Evolutionary conservation across 371 early-diverging fungal genomes (phyloP).

Genomic region (Scutellospora calospora): DNA sequence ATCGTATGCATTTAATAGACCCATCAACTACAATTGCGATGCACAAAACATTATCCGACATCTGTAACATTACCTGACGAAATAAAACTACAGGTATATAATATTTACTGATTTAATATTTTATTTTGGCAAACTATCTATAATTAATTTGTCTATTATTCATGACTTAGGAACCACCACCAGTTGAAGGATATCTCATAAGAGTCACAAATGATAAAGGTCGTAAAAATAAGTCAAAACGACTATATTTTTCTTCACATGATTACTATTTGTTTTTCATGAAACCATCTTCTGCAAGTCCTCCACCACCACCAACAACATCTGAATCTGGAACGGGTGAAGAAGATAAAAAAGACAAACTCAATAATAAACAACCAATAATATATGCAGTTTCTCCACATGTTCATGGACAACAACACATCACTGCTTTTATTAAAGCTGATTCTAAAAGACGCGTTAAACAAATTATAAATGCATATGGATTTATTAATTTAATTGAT

Average conservation of each 20-base stretch:
- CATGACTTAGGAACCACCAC: constrained; percentile 57
- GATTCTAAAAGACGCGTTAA: constrained; percentile 52
- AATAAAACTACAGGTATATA: constrained; percentile 45
- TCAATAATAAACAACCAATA: constrained; percentile 46
- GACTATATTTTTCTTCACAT: constrained; percentile 63
- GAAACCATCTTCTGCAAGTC: constrained; percentile 46
- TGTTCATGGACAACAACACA: constrained; percentile 48
- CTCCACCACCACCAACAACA: constrained; percentile 42
- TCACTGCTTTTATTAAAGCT: constrained; percentile 41
- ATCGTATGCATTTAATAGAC: constrained; percentile 50
- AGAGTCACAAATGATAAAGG: constrained; percentile 60
- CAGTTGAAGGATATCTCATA: constrained; percentile 63
- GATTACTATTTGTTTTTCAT: constrained; percentile 61
- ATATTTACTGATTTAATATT: not conserved
- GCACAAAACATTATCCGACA: constrained; percentile 61
- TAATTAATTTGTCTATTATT: not conserved
- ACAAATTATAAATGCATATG: constrained; percentile 57
- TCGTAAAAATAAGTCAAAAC: constrained; percentile 46
- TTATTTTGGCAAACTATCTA: too few species aligned
- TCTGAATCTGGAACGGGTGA: constrained; percentile 28
- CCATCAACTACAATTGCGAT: constrained; percentile 63
- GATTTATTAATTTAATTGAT: constrained; percentile 63
- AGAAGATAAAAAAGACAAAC: constrained; percentile 2
- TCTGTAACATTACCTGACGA: constrained; percentile 50
- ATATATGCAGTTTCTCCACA: constrained; percentile 52